phyloP scores from a whole-genome alignment of 148 eudicot genomes.

The Camellia sinensis region DNA sequence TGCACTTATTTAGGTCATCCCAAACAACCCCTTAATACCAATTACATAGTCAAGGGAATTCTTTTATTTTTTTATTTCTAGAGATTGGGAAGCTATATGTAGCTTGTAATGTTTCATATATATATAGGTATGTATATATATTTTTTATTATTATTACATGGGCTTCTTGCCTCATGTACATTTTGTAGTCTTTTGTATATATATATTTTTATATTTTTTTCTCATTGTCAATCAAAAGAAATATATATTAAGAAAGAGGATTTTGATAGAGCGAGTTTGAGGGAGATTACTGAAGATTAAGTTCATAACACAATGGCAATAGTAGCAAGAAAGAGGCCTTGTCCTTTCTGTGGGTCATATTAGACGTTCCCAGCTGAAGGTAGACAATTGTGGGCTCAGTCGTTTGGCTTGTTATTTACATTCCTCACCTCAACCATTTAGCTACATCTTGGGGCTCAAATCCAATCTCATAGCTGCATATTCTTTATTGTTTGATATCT shows the following conservation, averaged over 20 bases:
- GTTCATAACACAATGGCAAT: not conserved
- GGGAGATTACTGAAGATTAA: not conserved
- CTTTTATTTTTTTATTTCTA: too few relatives aligned
- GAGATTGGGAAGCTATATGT: not conserved
- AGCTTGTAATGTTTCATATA: not conserved
- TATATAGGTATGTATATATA: too few relatives aligned
- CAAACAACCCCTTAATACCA: too few relatives aligned
- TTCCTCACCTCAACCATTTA: not conserved
- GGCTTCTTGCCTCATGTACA: too few relatives aligned
- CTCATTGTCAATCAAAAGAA: too few relatives aligned
- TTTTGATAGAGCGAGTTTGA: not conserved
- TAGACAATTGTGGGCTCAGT: not conserved
- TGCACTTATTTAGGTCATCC: too few relatives aligned
- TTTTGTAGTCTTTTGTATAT: too few relatives aligned
- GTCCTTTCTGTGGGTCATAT: too few relatives aligned
- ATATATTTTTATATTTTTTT: too few relatives aligned
- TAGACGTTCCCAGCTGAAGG: not conserved
- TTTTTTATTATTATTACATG: too few relatives aligned
- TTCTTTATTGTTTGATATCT: not conserved
- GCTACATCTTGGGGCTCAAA: not conserved
- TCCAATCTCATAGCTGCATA: not conserved
- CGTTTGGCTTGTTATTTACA: not conserved
- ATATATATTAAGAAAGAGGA: not conserved
- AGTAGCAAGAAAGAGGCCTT: not conserved
- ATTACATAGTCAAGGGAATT: too few relatives aligned